phyloP scores from a whole-genome alignment of 164 flowering plant genomes.

The Hamamelis virginiana region DNA sequence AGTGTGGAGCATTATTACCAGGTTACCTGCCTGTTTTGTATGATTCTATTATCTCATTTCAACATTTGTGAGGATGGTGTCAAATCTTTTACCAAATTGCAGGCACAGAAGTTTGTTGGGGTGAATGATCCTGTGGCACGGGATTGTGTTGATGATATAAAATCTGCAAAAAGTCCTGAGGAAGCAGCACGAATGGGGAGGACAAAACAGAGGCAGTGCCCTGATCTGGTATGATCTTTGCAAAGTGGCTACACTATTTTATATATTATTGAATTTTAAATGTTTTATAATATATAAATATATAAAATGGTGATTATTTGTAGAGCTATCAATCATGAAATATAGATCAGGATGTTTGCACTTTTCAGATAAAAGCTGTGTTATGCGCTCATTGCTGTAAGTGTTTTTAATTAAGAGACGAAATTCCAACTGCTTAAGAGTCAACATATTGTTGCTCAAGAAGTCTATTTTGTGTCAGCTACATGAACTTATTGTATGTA shows the following conservation, averaged over 20 bases:
- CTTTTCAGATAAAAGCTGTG: too few species aligned
- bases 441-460: too few species aligned
- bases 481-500: too few species aligned
- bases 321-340: too few species aligned
- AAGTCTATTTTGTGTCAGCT: too few species aligned
- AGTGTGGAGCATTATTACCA: constrained; percentile 97
- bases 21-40: constrained; percentile 35
- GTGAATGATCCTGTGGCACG: constrained; percentile 54
- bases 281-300: not conserved
- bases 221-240: constrained; percentile 58
- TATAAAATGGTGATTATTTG: too few species aligned
- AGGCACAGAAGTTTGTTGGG: constrained; percentile 88
- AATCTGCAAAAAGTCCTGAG: constrained; percentile 85
- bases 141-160: constrained; percentile 57
- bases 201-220: constrained; percentile 58
- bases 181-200: constrained; percentile 95
- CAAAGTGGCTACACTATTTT: not conserved
- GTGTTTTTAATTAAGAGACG: too few species aligned
- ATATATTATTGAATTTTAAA: not conserved
- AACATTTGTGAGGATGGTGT: not conserved
- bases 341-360: too few species aligned
- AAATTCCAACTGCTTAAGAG: too few species aligned
- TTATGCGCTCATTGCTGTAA: too few species aligned
- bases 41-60: not conserved
- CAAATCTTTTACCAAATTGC: constrained; percentile 16